Evolutionary conservation across 106 monocot species (phyloP).

Genomic region (Acanthochlamys bracteata): DNA sequence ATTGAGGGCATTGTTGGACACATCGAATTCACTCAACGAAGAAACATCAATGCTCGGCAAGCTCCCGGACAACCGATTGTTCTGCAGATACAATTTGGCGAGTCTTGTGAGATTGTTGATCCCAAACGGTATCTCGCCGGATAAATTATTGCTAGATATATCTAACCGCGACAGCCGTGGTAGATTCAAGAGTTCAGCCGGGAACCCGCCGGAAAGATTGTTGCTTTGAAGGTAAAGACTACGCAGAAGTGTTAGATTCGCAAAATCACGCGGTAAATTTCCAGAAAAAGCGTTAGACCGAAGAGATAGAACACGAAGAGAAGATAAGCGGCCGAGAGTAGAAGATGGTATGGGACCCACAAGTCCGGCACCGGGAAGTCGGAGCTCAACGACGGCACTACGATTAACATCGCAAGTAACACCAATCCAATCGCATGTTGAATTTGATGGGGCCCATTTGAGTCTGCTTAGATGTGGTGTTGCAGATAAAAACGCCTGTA

Average conservation of each 20-base stretch:
- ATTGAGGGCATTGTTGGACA: conserved; percentile 31
- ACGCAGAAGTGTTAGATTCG: conserved; percentile 44
- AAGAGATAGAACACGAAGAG: conserved; percentile 72
- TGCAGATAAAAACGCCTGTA: conserved; percentile 35
- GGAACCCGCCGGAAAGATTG: conserved; percentile 33
- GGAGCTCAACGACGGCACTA: conserved; percentile 37
- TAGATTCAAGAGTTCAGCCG: conserved; percentile 18
- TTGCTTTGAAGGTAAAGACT: conserved; percentile 67
- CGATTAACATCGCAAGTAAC: conserved; percentile 39
- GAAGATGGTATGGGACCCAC: conserved; percentile 38
- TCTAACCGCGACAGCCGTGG: conserved; percentile 38
- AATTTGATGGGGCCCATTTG: conserved; percentile 31
- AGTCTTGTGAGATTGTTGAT: conserved; percentile 20
- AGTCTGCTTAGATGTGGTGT: conserved; percentile 35
- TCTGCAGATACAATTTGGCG: conserved; percentile 21
- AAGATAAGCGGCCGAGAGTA: conserved; percentile 40
- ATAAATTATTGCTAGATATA: conserved; percentile 57
- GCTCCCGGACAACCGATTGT: conserved; percentile 27
- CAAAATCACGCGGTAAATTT: conserved; percentile 42
- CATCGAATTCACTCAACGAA: conserved; percentile 17
- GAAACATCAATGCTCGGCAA: conserved; percentile 28
- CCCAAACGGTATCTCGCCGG: conserved; percentile 36
- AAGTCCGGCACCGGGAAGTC: conserved; percentile 65
- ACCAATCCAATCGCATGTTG: conserved; percentile 56
- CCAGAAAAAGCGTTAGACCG: conserved; percentile 65